Percentiles rank a stretch among this genome's conserved stretches.
Conservation (phyloP, 2,329 filamentous ascomycete genomes). For the Onygenales sp. region DNA sequence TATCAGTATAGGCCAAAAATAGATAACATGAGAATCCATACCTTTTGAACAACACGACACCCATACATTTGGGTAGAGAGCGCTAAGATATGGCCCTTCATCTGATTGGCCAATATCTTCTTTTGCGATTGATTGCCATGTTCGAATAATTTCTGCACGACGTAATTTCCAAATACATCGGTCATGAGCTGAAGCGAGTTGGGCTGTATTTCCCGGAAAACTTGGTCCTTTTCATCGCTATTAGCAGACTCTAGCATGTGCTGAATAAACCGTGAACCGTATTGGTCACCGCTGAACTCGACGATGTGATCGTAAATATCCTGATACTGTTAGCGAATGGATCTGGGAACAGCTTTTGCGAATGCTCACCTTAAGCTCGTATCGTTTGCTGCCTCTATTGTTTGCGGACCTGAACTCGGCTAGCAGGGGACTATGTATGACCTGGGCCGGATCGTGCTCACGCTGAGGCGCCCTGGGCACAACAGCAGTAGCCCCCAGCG, state of each 20-base stretch:
- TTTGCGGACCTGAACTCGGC: conserved; percentile 68
- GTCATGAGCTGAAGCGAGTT: conserved; percentile 87
- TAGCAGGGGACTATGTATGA: conserved; percentile 60
- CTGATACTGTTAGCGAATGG: conserved; percentile 22
- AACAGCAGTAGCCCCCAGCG: conserved; percentile 24
- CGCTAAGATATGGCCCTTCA: conserved; percentile 73
- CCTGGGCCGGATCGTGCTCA: conserved; percentile 51
- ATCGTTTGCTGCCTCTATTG: conserved; percentile 58
- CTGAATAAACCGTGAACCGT: conserved; percentile 92
- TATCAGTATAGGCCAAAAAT: conserved; percentile 1
- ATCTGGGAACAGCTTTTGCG: background rate
- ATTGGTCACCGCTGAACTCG: conserved; percentile 91
- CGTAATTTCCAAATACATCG: conserved; percentile 96
- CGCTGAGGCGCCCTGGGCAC: conserved; percentile 35
- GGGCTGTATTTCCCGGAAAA: conserved; percentile 77
- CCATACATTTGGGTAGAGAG: conserved; percentile 85
- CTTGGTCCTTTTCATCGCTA: conserved; percentile 86
- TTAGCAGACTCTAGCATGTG: conserved; percentile 85
- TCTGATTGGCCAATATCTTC: conserved; percentile 70
- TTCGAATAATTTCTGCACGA: conserved; percentile 96
- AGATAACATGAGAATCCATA: conserved; percentile 23
- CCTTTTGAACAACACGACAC: conserved; percentile 92
- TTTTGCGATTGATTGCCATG: conserved; percentile 93
- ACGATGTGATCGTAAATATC: conserved; percentile 83
- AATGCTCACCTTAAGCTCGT: conserved; percentile 60